Percentiles rank a stretch among this genome's conserved stretches.
phyloP scores from a whole-genome alignment of 228 moss, liverwort and hornwort species.

The Sphagnum fallax region DNA sequence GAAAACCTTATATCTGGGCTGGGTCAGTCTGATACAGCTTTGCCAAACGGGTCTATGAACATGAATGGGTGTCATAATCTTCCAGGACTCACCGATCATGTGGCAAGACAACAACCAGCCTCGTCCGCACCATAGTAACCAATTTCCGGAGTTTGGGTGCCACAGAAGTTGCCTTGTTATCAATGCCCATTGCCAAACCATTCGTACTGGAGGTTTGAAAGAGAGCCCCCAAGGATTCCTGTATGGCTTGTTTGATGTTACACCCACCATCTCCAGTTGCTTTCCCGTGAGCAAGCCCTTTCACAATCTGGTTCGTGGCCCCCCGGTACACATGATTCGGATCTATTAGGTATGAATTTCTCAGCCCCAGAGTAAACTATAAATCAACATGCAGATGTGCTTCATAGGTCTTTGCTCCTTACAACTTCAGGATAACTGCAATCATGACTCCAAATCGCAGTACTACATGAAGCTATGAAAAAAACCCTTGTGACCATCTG shows the following conservation, averaged over 20 bases:
- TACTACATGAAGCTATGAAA: too few species aligned
- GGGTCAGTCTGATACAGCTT: background rate
- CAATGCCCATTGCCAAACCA: conserved; percentile 17
- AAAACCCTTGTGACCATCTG: too few species aligned
- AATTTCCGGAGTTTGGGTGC: conserved; percentile 22
- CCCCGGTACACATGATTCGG: too few species aligned
- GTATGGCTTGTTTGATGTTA: conserved; percentile 29
- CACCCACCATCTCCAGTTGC: conserved; percentile 24
- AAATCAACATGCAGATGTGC: too few species aligned
- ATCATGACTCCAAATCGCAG: too few species aligned
- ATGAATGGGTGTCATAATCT: conserved; percentile 3
- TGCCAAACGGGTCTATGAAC: conserved; percentile 2
- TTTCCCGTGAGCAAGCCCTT: conserved; percentile 53
- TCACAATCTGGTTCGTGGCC: conserved; percentile 34
- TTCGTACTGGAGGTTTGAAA: conserved; percentile 24
- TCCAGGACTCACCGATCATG: conserved; percentile 51
- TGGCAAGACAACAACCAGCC: conserved; percentile 55
- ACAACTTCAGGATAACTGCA: too few species aligned
- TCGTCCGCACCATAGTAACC: conserved; percentile 28
- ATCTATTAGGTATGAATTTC: too few species aligned
- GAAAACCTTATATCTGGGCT: conserved; percentile 4
- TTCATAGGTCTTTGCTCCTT: too few species aligned
- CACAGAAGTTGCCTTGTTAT: conserved; percentile 9
- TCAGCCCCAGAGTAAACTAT: too few species aligned
- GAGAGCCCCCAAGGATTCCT: conserved; percentile 44